Conservation (phyloP, 345 rosid species). For the Rhodamnia rubescens region DNA sequence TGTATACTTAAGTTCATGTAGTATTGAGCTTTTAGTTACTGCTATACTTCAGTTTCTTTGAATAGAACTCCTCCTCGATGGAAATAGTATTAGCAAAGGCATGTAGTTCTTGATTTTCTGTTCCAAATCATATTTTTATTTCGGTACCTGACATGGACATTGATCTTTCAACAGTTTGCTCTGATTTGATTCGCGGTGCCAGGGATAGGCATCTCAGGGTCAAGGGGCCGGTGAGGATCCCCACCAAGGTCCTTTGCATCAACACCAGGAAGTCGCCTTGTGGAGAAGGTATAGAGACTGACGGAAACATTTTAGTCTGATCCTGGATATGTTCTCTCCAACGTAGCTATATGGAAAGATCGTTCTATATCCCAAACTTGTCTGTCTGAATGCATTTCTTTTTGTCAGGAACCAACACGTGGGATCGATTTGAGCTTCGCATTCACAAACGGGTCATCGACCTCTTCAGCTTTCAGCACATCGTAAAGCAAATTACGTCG, state of each 20-base stretch:
- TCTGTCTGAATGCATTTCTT: not conserved
- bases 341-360: not conserved
- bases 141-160: not conserved
- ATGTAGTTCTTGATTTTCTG: not conserved
- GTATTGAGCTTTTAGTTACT: not conserved
- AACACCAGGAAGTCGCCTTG: conserved; percentile 15
- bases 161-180: not conserved
- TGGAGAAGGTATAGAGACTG: conserved; percentile 7
- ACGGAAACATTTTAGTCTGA: not conserved
- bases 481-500: conserved; percentile 8
- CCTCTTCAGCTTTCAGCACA: conserved; percentile 3
- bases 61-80: not conserved
- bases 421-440: conserved; percentile 8
- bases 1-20: not conserved
- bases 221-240: conserved; percentile 16
- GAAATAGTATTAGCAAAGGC: not conserved
- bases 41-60: not conserved
- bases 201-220: conserved; percentile 10
- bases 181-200: conserved; percentile 12
- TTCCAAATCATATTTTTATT: not conserved
- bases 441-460: conserved; percentile 13
- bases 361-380: not conserved
- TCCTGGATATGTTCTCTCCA: not conserved
- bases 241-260: conserved; percentile 15
- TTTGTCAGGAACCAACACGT: conserved; percentile 5